phyloP scores from a whole-genome alignment of 78 protist species.

The Paratrimastix pyriformis region DNA sequence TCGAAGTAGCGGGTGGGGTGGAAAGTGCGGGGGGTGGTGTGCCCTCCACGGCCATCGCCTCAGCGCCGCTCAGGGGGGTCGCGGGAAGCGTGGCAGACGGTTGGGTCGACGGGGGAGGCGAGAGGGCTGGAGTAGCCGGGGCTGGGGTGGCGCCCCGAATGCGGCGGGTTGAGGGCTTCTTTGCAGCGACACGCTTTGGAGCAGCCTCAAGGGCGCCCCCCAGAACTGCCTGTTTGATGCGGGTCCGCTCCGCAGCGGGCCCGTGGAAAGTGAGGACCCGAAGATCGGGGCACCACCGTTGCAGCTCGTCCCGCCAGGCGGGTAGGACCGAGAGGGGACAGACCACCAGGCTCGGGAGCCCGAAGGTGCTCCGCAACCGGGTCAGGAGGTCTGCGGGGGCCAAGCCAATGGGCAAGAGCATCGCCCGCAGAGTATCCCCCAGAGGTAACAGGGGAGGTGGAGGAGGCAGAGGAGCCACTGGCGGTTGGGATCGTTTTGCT shows the following conservation, averaged over 20 bases:
- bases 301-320: conserved; percentile 69
- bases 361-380: neutral
- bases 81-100: too few species aligned
- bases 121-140: neutral
- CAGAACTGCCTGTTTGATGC: neutral
- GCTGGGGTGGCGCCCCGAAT: too few species aligned
- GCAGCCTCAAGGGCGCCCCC: neutral
- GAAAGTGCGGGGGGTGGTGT: too few species aligned
- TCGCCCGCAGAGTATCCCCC: too few species aligned
- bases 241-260: conserved; percentile 16
- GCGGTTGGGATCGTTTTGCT: too few species aligned
- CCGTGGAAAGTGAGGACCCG: conserved; percentile 38
- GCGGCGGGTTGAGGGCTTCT: neutral
- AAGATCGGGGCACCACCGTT: conserved; percentile 69
- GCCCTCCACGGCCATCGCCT: too few species aligned
- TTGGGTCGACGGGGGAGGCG: neutral
- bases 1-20: too few species aligned
- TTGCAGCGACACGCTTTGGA: neutral
- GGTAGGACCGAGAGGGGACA: conserved; percentile 21
- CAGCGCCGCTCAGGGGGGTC: neutral
- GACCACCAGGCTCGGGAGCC: conserved; percentile 10
- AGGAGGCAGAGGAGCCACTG: too few species aligned
- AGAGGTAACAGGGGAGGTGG: too few species aligned
- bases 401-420: too few species aligned
- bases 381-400: too few species aligned